Conservation (phyloP, 306 rosid genomes). For the Trifolium dubium region DNA sequence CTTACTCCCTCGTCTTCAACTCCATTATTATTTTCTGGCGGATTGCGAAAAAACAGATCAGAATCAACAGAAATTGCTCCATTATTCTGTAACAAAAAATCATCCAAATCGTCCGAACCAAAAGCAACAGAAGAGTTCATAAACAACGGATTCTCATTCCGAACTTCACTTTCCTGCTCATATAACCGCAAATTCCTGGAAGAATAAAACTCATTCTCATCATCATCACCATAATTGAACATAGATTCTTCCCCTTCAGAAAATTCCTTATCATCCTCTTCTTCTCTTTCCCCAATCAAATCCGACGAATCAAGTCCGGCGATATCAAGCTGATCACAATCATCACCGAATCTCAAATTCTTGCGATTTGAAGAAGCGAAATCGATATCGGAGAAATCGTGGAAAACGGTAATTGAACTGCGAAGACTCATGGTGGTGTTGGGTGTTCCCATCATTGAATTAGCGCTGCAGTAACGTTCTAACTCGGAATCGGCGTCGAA, state of each 20-base stretch:
- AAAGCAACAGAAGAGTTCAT: conserved; percentile 83
- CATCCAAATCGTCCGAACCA: conserved; percentile 84
- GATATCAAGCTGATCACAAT: conserved; percentile 49
- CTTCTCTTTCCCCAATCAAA: conserved; percentile 47
- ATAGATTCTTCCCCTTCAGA: conserved; percentile 81
- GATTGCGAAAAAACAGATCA: conserved; percentile 44
- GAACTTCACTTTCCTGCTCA: conserved; percentile 43
- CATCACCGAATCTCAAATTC: conserved; percentile 51
- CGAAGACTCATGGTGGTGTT: conserved; percentile 53
- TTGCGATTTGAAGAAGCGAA: conserved; percentile 48
- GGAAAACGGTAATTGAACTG: conserved; percentile 70
- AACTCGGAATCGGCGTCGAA: conserved; percentile 78
- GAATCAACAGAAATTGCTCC: conserved; percentile 32
- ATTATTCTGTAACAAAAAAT: conserved; percentile 50
- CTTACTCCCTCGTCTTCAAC: conserved; percentile 25
- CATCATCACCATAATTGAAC: conserved; percentile 56
- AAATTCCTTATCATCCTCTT: conserved; percentile 55
- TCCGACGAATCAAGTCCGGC: conserved; percentile 47
- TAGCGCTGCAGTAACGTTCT: conserved; percentile 89
- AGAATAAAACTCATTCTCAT: conserved; percentile 33
- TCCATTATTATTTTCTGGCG: conserved; percentile 35
- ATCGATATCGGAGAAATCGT: conserved; percentile 66
- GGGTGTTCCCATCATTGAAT: conserved; percentile 85
- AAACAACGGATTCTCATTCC: conserved; percentile 68
- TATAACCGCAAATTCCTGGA: conserved; percentile 30